Evolutionary conservation across 352 stramenopile species (phyloP), one percentile per base, ranked within the genome.

Genomic region (Peronospora destructor): DNA sequence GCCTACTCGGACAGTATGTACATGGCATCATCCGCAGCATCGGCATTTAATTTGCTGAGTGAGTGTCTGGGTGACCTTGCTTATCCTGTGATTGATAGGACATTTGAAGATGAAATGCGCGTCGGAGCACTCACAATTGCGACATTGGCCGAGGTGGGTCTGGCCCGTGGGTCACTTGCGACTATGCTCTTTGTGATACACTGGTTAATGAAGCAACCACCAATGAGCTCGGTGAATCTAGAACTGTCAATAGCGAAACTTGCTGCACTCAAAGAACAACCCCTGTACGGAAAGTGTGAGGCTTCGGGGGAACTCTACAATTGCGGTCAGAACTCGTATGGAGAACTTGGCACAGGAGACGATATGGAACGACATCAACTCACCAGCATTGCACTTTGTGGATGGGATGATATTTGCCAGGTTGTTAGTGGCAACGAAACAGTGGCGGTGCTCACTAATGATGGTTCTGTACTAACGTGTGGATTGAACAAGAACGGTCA

Each of bases 401-500:
- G 80, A 0, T 91, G 81, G 82, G 75, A 92, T 14, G 75, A 94
- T 42, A 87, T 92, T 52, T 70, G 74, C 5, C 77, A 91, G 41
- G 79, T 94, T 21, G 80, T 81, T 30, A 91, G 80, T 40, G 84
- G 84, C 14, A 92, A 92, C 32, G 84, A 93, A 50, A 85, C 78
- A 37, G 56, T 92, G 17, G 78, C 79, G 1, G 73, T 92, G 42
- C 62, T 95, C 17, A 95, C 83, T 3, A 89, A 87, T 56, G 72
- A 79, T 37, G 84, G 84, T 3, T 76, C 87, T 9, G 67, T 95
- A 6, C 49, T 91, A 25, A 92, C 80, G 3, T 91, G 82, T 34
- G 84, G 84, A 2, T 61, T 92, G 1, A 95, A 95, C 65, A 92
- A 95, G 42, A 95, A 77, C 38, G 84, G 84, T 0, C 84, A 95